A percentile compares a stretch with the other conserved stretches of the same genome.
Conservation (phyloP, 352 stramenopile genomes). For the Globisporangium solare region DNA sequence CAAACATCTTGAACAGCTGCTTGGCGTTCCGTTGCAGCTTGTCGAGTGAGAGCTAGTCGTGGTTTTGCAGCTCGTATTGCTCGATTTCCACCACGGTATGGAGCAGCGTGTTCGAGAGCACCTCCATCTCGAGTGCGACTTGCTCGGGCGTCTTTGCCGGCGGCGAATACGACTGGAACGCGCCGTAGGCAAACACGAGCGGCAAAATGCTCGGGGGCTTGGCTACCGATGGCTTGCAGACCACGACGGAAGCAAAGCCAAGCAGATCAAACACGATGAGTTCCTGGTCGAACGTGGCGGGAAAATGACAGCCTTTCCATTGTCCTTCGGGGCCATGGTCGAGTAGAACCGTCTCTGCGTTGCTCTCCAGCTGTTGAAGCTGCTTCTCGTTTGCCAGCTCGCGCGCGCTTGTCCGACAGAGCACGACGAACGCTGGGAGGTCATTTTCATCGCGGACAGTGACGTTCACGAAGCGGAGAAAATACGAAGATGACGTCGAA, state of each 20-base stretch:
- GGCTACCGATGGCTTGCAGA: constrained; percentile 55
- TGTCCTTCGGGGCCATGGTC: constrained; percentile 59
- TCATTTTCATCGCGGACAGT: constrained; percentile 49
- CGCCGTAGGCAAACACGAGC: constrained; percentile 49
- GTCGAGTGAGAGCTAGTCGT: constrained; percentile 33
- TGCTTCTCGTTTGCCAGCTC: constrained; percentile 21
- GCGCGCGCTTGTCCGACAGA: constrained; percentile 28
- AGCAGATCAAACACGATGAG: constrained; percentile 53
- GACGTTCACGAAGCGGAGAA: constrained; percentile 54
- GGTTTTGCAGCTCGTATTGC: constrained; percentile 24
- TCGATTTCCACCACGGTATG: constrained; percentile 53
- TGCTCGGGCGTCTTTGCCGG: constrained; percentile 46
- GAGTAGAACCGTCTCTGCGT: constrained; percentile 44
- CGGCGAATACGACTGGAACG: constrained; percentile 49
- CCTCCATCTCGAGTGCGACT: constrained; percentile 41
- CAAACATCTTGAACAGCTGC: constrained; percentile 67
- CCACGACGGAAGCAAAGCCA: constrained; percentile 38
- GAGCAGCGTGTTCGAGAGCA: constrained; percentile 34
- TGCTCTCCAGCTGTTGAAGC: constrained; percentile 32
- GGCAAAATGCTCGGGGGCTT: constrained; percentile 44
- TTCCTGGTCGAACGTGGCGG: constrained; percentile 47
- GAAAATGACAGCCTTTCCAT: constrained; percentile 48
- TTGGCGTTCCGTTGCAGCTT: constrained; percentile 45
- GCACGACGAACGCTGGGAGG: constrained; percentile 51
- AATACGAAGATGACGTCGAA: constrained; percentile 26